Evolutionary conservation across 805 yeast genomes (phyloP).

Genomic region (Saccharomycopsis amapae): DNA sequence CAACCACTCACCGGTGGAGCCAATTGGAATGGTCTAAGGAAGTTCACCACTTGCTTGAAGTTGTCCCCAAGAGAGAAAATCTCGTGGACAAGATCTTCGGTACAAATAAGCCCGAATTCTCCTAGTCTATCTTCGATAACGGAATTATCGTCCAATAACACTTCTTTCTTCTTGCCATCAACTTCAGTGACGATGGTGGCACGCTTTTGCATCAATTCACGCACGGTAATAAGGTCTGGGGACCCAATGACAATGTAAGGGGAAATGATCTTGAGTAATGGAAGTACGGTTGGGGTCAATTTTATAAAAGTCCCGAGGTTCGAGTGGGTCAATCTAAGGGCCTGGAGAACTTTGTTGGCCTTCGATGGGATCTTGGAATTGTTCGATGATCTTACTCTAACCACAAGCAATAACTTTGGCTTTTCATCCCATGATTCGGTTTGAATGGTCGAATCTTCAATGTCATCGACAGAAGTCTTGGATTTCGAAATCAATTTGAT

Average conservation of each 20-base stretch:
- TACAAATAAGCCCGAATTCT: conserved; percentile 65
- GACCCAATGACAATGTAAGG: conserved; percentile 70
- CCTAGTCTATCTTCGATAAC: conserved; percentile 67
- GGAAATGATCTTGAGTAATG: conserved; percentile 58
- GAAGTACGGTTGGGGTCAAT: conserved; percentile 49
- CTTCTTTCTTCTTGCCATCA: conserved; percentile 28
- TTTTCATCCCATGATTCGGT: conserved; percentile 33
- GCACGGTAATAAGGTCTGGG: conserved; percentile 66
- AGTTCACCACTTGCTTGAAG: conserved; percentile 52
- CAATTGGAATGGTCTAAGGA: conserved; percentile 64
- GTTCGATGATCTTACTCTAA: conserved; percentile 59
- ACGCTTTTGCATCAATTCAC: conserved; percentile 72
- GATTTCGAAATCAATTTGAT: conserved; percentile 27
- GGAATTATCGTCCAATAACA: conserved; percentile 65
- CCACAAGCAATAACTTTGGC: conserved; percentile 52
- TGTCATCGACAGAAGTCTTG: conserved; percentile 26
- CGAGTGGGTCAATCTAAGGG: conserved; percentile 51
- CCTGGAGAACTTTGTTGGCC: conserved; percentile 49
- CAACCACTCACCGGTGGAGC: conserved; percentile 67
- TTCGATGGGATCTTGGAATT: conserved; percentile 59
- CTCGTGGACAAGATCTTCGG: conserved; percentile 75
- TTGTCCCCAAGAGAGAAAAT: conserved; percentile 54
- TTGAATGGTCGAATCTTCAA: conserved; percentile 24
- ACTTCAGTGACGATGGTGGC: conserved; percentile 38
- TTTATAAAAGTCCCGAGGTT: conserved; percentile 71